Conservation (phyloP, 371 early-diverging fungal genomes). For the Chytridiales sp. region DNA sequence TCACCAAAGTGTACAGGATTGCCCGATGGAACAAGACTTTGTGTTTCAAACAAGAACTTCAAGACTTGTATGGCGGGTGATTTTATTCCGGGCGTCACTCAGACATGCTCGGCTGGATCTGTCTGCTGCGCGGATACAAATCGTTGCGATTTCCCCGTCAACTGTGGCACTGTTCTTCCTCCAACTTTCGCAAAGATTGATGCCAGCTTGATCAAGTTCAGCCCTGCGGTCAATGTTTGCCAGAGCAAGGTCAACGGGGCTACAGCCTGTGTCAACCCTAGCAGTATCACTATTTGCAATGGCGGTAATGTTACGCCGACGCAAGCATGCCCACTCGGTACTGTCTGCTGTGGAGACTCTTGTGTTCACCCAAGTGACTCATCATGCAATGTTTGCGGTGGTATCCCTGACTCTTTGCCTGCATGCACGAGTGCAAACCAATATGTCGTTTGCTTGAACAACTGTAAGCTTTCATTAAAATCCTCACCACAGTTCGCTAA, state of each 20-base stretch:
- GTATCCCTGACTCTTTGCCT: neutral
- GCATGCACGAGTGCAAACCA: neutral
- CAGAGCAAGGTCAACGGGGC: constrained; percentile 10
- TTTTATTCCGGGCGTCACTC: neutral
- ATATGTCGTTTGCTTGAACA: neutral
- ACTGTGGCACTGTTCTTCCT: constrained; percentile 12
- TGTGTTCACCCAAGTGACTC: neutral
- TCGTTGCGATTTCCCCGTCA: neutral
- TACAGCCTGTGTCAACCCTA: constrained; percentile 27
- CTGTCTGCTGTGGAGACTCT: constrained; percentile 10
- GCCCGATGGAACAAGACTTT: neutral
- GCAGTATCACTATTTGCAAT: constrained; percentile 15
- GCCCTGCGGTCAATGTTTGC: constrained; percentile 13
- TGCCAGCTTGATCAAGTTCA: neutral
- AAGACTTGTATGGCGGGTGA: neutral
- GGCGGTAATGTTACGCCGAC: constrained; percentile 5
- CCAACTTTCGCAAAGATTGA: neutral
- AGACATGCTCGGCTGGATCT: constrained; percentile 16
- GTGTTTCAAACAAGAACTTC: neutral
- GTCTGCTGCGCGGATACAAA: constrained; percentile 20
- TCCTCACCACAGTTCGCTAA: no score
- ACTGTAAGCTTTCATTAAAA: neutral
- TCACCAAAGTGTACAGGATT: neutral
- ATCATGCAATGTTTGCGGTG: neutral
- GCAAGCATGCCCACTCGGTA: constrained; percentile 1